Conservation (phyloP, 352 stramenopile species). For the Phytophthora niederhauseri region DNA sequence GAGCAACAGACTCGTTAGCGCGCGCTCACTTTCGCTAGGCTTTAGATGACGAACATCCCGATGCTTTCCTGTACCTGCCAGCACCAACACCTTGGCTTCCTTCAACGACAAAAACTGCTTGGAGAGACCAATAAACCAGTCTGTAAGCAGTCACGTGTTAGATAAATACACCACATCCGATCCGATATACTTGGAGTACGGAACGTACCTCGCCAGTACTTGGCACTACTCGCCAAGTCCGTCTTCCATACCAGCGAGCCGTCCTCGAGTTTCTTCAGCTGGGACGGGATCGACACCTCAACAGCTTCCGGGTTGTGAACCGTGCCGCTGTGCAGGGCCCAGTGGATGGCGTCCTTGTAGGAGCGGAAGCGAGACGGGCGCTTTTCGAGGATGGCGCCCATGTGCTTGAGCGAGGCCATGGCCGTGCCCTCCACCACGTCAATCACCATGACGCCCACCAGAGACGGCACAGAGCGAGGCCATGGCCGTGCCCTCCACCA, state of each 20-base stretch:
- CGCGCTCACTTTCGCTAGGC: neutral
- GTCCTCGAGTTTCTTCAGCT: slow-evolving; percentile 56
- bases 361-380: slow-evolving; percentile 72
- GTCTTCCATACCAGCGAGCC: slow-evolving; percentile 77
- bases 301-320: slow-evolving; percentile 80
- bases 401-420: slow-evolving; percentile 84
- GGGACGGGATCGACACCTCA: slow-evolving; percentile 81
- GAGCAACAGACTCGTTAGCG: neutral
- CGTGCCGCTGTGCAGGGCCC: slow-evolving; percentile 76
- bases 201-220: slow-evolving; percentile 74
- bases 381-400: slow-evolving; percentile 79
- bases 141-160: slow-evolving; percentile 28
- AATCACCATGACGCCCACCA: slow-evolving; percentile 88
- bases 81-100: slow-evolving; percentile 82
- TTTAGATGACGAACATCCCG: neutral
- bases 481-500: slow-evolving; percentile 88
- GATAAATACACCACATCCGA: neutral
- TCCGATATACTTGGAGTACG: neutral
- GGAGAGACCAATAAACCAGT: slow-evolving; percentile 87
- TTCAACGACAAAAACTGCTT: slow-evolving; percentile 84
- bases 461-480: slow-evolving; percentile 76
- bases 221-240: slow-evolving; percentile 70
- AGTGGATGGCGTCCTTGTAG: slow-evolving; percentile 78
- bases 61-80: slow-evolving; percentile 49
- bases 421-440: slow-evolving; percentile 91